Evolutionary conservation across 2,329 filamentous ascomycete species (phyloP).

Genomic region (Aureobasidium sp.): DNA sequence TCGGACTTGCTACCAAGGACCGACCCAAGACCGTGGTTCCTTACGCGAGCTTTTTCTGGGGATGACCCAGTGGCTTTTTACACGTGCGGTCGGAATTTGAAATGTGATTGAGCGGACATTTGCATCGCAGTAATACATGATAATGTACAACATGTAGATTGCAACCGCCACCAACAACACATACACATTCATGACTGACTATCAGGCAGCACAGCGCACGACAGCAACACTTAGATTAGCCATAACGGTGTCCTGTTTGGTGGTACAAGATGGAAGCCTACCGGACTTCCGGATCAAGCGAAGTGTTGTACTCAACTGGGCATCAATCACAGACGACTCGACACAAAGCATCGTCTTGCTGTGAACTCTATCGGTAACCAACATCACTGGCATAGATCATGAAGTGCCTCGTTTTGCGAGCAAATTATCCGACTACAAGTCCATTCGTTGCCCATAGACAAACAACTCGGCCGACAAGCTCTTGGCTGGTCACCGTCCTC

Average conservation of each 20-base stretch:
- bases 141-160: background rate
- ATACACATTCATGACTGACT: background rate
- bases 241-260: background rate
- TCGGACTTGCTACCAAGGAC: background rate
- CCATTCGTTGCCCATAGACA: background rate
- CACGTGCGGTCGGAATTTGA: background rate
- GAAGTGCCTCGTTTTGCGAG: background rate
- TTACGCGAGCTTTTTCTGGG: slow-evolving; percentile 1
- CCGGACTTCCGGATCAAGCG: background rate
- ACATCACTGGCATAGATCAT: background rate
- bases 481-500: background rate
- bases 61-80: slow-evolving; percentile 1
- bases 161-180: background rate
- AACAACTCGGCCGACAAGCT: background rate
- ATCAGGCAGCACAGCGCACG: background rate
- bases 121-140: background rate
- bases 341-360: background rate
- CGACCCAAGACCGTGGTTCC: slow-evolving; percentile 2
- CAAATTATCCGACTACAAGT: background rate
- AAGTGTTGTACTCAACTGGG: background rate
- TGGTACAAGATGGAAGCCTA: background rate
- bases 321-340: background rate
- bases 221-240: background rate
- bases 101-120: background rate
- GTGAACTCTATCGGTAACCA: background rate